These are phyloP conservation scores for Pseudocercospora fuligena DNA, from an alignment of 2,329 filamentous ascomycete species.

Conservation along the genomic window DNA sequence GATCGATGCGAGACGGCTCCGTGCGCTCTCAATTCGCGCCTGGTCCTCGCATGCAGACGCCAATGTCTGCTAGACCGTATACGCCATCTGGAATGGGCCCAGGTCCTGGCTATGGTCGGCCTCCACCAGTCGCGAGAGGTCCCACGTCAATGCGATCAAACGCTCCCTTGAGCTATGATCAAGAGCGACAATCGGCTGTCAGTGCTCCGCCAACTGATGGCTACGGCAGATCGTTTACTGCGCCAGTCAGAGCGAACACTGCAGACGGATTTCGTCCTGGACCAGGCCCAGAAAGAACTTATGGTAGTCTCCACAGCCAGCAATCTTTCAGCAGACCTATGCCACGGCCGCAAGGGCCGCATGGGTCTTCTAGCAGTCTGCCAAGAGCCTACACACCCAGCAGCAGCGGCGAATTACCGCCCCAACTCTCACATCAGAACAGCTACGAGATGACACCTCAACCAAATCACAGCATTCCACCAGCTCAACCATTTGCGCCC, in stretches of 20 bases:
- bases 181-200: conserved; percentile 19
- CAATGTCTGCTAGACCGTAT: conserved; percentile 23
- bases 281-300: conserved; percentile 27
- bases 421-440: conserved; percentile 26
- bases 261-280: conserved; percentile 32
- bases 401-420: conserved; percentile 5
- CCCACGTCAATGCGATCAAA: conserved; percentile 27
- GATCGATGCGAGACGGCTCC: conserved; percentile 20
- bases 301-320: conserved; percentile 35
- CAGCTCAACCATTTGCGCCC: neutral
- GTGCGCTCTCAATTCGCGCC: conserved; percentile 15
- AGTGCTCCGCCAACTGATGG: conserved; percentile 16
- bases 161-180: conserved; percentile 25
- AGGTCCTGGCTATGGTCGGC: conserved; percentile 23
- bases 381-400: conserved; percentile 11
- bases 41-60: conserved; percentile 18
- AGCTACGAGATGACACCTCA: conserved; percentile 41
- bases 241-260: conserved; percentile 34
- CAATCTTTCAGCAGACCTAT: conserved; percentile 31
- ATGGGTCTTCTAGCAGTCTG: conserved; percentile 21
- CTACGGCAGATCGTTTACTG: conserved; percentile 24
- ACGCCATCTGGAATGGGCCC: conserved; percentile 10
- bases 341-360: conserved; percentile 18
- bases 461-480: conserved; percentile 23
- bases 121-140: conserved; percentile 22